phyloP scores from a whole-genome alignment of 1,139 yeast species.

The Debaryomycetaceae sp. region DNA sequence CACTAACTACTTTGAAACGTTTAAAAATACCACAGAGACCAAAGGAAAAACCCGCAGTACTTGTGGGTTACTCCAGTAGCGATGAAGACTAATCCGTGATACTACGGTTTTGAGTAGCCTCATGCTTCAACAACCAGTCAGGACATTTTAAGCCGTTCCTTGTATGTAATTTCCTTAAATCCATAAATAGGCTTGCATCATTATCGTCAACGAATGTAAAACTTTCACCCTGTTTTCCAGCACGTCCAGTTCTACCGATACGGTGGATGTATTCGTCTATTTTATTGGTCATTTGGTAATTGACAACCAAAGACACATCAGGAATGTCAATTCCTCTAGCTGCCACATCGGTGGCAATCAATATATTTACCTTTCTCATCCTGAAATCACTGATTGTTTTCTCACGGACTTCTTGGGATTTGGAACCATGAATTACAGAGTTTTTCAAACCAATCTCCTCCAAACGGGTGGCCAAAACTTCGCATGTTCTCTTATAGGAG shows the following conservation, averaged over 20 bases:
- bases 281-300: conserved; percentile 75
- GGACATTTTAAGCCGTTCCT: conserved; percentile 50
- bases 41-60: conserved; percentile 7
- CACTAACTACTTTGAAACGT: conserved; percentile 5
- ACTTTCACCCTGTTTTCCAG: conserved; percentile 77
- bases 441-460: conserved; percentile 42
- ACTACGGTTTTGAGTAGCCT: conserved; percentile 13
- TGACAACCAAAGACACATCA: conserved; percentile 77
- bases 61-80: conserved; percentile 19
- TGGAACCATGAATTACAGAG: conserved; percentile 80
- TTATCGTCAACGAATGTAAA: conserved; percentile 63
- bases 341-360: conserved; percentile 94
- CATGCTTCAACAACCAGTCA: conserved; percentile 44
- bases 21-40: conserved; percentile 4
- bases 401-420: conserved; percentile 85
- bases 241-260: conserved; percentile 96
- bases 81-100: conserved; percentile 22
- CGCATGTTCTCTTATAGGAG: conserved; percentile 72
- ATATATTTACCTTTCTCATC: conserved; percentile 54
- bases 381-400: conserved; percentile 64
- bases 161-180: conserved; percentile 49
- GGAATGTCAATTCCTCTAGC: conserved; percentile 95
- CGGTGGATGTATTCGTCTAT: conserved; percentile 88
- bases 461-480: conserved; percentile 53
- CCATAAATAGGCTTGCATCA: conserved; percentile 52